Base-by-base conservation (phyloP, 2,329 filamentous ascomycete species). In the Penicillium thymicola region DNA sequence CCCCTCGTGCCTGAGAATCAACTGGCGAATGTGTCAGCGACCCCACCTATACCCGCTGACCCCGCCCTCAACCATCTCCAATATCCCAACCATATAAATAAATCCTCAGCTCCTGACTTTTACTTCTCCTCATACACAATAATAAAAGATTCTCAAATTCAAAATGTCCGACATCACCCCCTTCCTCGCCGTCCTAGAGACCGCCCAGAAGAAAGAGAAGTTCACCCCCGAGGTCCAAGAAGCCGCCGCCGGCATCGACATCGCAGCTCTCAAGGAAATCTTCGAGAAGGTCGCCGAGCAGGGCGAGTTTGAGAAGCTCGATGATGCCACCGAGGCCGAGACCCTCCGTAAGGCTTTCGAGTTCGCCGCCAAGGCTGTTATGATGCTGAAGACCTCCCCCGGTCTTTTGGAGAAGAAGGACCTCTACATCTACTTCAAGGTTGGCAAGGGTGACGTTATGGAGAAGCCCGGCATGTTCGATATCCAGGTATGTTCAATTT, bases 341-440 rank as follows among this genome's bases (percentile, higher is more conserved):
- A 57, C 60, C n/a, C 60, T 65, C 25, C 47, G 58, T 50, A 51
- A 60, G 43, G 70, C 63, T 1, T 72, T 72, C 42, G 67, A 71
- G 61, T 72, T 69, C 49, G 70, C 70, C 8, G 61, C 67, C 13
- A 64, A 65, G 60, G 51, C 70, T 10, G 66, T 72, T 4, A 69
- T 68, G 67, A 65, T 66, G 63, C 57, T 72, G 36, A 55, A 59
- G 42, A 59, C 54, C 43, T 59, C 65, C 36, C 67, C 69, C 5
- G 63, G 58, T 25, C 55, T 57, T 34, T 57, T 60, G 25, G 69
- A 69, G 55, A 68, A 67, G 62, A 56, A 67, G 61, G 62, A 63
- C 36, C 63, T 76, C 41, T 77, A 77, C 61, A 70, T 70, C 44
- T 65, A 75, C 54, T 76, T 69, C 67, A 77, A 77, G 65, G 65